phyloP scores from a whole-genome alignment of 129 eudicot genomes.

The Flaveria ramosissima region DNA sequence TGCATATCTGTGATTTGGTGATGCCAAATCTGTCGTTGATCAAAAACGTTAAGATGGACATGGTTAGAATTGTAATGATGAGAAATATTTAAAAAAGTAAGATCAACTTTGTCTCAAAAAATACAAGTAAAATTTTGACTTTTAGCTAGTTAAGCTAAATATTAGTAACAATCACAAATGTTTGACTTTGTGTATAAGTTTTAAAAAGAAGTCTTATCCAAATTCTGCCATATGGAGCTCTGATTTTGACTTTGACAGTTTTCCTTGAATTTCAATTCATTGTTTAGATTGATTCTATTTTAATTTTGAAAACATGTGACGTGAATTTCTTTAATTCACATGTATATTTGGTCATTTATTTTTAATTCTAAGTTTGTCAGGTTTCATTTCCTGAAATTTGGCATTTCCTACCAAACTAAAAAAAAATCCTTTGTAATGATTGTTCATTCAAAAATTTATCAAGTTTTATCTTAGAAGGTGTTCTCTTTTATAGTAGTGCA shows the following conservation, averaged over 20 bases:
- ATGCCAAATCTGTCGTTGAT: constrained; percentile 75
- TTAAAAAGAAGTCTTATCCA: no score
- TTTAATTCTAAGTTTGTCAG: background rate
- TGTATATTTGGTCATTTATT: background rate
- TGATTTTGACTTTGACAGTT: background rate
- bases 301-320: background rate
- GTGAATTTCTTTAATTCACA: background rate
- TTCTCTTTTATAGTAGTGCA: background rate
- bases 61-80: constrained; percentile 1
- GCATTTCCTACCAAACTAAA: background rate
- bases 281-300: no score
- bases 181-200: no score
- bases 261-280: background rate
- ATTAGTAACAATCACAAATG: background rate
- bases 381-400: background rate
- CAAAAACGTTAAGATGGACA: background rate
- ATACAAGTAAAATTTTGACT: background rate
- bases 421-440: no score
- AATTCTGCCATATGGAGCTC: no score
- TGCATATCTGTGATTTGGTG: constrained; percentile 92
- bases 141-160: constrained; percentile 5
- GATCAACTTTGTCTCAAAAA: background rate
- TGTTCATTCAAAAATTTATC: background rate
- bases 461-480: background rate
- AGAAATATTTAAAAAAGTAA: background rate